These are phyloP conservation scores for Trichoderma endophyticum DNA, from an alignment of 2,329 filamentous ascomycete genomes.

Conservation along the genomic window DNA sequence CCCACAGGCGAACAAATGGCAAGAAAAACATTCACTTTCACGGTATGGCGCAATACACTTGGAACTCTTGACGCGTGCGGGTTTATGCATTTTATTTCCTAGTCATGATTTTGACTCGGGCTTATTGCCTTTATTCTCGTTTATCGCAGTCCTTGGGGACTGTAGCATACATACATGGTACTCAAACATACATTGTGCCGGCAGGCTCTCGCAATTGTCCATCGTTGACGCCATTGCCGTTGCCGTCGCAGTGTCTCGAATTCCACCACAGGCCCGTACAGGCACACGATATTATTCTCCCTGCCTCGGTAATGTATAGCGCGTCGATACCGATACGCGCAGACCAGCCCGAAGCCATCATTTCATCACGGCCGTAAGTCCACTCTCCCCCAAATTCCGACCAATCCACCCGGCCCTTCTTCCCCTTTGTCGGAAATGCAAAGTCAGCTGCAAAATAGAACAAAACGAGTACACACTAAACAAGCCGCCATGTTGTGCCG, in stretches of 20 bases:
- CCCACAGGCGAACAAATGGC: neutral
- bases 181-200: constrained; percentile 4
- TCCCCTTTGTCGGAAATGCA: neutral
- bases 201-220: neutral
- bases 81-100: neutral
- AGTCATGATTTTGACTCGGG: neutral
- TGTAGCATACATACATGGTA: constrained; percentile 9
- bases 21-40: neutral
- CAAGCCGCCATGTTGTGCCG: constrained; percentile 18
- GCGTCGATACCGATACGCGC: neutral
- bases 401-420: neutral
- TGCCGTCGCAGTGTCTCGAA: constrained; percentile 7
- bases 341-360: neutral
- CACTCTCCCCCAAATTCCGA: neutral
- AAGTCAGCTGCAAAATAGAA: neutral
- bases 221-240: constrained; percentile 1
- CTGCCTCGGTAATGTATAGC: neutral
- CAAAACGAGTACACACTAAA: constrained; percentile 7
- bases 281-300: constrained; percentile 1
- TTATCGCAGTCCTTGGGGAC: neutral
- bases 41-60: neutral
- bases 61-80: neutral
- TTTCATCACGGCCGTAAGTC: neutral
- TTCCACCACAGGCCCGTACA: constrained; percentile 2
- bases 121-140: neutral